A percentile compares a stretch with the other conserved stretches of the same genome.
Evolutionary conservation across 352 stramenopile genomes (phyloP).

Genomic region (Chrysophaeum taylorii): DNA sequence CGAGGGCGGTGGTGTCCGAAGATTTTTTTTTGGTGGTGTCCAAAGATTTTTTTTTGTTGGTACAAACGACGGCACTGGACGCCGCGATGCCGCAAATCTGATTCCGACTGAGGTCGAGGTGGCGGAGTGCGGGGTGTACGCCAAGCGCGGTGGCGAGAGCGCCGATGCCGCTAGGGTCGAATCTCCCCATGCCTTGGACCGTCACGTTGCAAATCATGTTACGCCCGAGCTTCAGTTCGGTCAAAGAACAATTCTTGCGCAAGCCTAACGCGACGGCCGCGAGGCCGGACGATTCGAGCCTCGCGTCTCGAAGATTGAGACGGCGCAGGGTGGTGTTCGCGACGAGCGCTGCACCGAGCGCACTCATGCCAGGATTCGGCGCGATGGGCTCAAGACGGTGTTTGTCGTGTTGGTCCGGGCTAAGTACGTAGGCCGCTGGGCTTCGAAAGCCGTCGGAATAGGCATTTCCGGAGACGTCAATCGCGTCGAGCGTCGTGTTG

Average conservation of each 20-base stretch:
- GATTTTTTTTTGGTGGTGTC: no score
- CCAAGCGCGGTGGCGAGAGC: background rate
- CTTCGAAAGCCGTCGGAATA: background rate
- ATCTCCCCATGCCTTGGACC: background rate
- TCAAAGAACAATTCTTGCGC: background rate
- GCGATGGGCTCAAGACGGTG: background rate
- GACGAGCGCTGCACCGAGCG: background rate
- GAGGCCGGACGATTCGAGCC: background rate
- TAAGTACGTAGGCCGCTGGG: background rate
- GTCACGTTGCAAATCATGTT: slow-evolving; percentile 9
- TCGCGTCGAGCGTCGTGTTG: background rate
- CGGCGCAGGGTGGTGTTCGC: background rate
- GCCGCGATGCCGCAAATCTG: slow-evolving; percentile 8
- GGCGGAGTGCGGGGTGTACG: background rate
- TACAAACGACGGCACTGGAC: background rate
- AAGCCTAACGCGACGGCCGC: background rate
- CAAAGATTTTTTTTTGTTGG: no score
- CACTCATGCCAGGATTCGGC: background rate
- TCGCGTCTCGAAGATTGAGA: background rate
- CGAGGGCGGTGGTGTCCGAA: no score
- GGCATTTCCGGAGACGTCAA: slow-evolving; percentile 5
- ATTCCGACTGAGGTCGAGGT: background rate
- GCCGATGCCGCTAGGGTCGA: background rate
- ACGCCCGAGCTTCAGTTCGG: background rate
- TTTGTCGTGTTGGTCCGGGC: background rate